Evolutionary conservation across 352 stramenopile species (phyloP).

Genomic region (Pythium pyrilobum): DNA sequence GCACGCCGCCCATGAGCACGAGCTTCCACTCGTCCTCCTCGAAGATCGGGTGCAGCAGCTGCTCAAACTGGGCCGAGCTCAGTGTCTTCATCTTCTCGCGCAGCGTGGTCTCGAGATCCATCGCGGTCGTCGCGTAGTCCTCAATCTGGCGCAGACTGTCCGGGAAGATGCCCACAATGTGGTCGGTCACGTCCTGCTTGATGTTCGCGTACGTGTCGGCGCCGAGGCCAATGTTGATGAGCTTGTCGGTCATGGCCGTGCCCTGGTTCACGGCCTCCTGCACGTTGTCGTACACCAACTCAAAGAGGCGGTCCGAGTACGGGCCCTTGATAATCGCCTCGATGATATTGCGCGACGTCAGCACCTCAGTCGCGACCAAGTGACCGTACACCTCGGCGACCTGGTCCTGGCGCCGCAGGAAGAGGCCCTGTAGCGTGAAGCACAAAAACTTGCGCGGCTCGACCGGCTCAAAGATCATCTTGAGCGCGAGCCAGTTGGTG

Average conservation of each 20-base stretch:
- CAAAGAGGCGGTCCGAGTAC: conserved; percentile 81
- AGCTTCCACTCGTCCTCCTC: conserved; percentile 98
- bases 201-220: conserved; percentile 82
- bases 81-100: conserved; percentile 90
- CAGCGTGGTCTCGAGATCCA: conserved; percentile 90
- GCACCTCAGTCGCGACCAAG: conserved; percentile 77
- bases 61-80: conserved; percentile 91
- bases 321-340: conserved; percentile 87
- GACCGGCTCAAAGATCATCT: conserved; percentile 92
- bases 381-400: conserved; percentile 86
- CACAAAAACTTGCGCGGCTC: conserved; percentile 81
- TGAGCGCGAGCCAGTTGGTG: conserved; percentile 96
- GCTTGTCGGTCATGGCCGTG: conserved; percentile 67
- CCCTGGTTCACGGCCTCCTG: conserved; percentile 80
- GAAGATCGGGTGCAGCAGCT: conserved; percentile 97
- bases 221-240: conserved; percentile 82
- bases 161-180: conserved; percentile 86
- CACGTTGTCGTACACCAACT: conserved; percentile 87
- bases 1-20: conserved; percentile 93
- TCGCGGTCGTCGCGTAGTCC: conserved; percentile 88
- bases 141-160: conserved; percentile 89
- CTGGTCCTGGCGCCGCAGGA: conserved; percentile 91
- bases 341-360: conserved; percentile 88
- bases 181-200: conserved; percentile 85
- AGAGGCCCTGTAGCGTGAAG: conserved; percentile 94